Evolutionary conservation across 2,329 filamentous ascomycete species (phyloP).

Genomic region (Furcasterigmium furcatum): DNA sequence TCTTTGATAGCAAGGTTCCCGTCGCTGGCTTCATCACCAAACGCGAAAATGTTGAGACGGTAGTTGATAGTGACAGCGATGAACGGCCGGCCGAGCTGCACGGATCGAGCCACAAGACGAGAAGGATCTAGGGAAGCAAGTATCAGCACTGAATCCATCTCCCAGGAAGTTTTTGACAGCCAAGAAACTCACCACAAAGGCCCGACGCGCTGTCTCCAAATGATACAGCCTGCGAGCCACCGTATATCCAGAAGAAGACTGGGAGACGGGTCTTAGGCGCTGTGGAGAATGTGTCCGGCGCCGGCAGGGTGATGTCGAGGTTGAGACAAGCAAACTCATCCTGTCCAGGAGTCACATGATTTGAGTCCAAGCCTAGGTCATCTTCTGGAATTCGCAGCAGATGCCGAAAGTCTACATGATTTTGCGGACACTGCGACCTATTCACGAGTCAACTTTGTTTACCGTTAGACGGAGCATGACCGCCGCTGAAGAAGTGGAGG

Average conservation of each 20-base stretch:
- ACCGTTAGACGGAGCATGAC: background rate
- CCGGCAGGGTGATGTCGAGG: constrained; percentile 31
- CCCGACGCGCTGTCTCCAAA: constrained; percentile 37
- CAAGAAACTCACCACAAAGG: constrained; percentile 34
- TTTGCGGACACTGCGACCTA: constrained; percentile 39
- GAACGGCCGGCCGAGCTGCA: constrained; percentile 15
- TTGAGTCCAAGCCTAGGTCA: too few relatives aligned
- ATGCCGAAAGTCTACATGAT: constrained; percentile 34
- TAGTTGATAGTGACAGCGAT: constrained; percentile 17
- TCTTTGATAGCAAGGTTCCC: constrained; percentile 30
- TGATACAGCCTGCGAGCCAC: constrained; percentile 40
- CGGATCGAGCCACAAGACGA: constrained; percentile 29
- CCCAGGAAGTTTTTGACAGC: too few relatives aligned
- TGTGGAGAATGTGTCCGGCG: background rate
- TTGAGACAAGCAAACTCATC: constrained; percentile 41
- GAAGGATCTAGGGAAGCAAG: constrained; percentile 27
- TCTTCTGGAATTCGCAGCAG: constrained; percentile 36
- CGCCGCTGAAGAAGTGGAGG: too few relatives aligned
- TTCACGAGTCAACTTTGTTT: constrained; percentile 2
- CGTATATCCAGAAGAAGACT: constrained; percentile 43
- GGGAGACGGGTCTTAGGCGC: constrained; percentile 18
- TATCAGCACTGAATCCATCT: too few relatives aligned
- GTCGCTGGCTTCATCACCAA: constrained; percentile 32
- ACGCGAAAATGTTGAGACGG: constrained; percentile 28
- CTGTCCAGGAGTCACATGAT: too few relatives aligned